Percentiles rank a stretch among this genome's conserved stretches.
phyloP scores from a whole-genome alignment of 495 filamentous ascomycete genomes.

The Lindgomyces ingoldianus region DNA sequence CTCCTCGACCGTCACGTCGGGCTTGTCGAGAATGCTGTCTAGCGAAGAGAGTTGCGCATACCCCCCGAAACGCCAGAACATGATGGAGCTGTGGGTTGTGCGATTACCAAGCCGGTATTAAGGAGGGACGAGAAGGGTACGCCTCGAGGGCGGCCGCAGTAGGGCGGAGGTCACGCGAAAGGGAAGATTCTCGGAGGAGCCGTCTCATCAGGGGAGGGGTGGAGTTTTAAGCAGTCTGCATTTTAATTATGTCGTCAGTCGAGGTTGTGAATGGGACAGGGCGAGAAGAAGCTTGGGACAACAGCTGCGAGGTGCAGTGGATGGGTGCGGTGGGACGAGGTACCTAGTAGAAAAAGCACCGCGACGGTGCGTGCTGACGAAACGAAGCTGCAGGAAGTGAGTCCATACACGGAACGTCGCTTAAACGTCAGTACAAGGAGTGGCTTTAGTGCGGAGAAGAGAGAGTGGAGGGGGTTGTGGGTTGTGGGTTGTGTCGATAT shows the following conservation, averaged over 20 bases:
- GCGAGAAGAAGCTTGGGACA: no score
- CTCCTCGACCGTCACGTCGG: constrained; percentile 91
- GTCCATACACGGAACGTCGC: not conserved
- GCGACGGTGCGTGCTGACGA: not conserved
- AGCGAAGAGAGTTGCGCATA: constrained; percentile 96
- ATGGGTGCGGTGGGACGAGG: not conserved
- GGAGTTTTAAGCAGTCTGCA: constrained; percentile 4
- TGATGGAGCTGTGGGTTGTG: constrained; percentile 53
- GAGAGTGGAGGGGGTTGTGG: not conserved
- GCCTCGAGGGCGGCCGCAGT: constrained; percentile 18
- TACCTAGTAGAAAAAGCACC: constrained; percentile 22
- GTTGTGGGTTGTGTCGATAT: not conserved
- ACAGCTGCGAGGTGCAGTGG: not conserved
- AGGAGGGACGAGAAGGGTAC: constrained; percentile 6
- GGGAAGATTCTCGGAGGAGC: not conserved
- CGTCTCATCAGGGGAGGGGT: constrained; percentile 20
- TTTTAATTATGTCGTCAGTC: not conserved
- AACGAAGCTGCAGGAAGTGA: not conserved
- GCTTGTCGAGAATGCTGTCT: constrained; percentile 93
- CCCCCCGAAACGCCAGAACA: constrained; percentile 99
- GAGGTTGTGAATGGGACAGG: constrained; percentile 5
- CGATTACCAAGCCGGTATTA: constrained; percentile 4
- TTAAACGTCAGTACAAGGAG: not conserved
- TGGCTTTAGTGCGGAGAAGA: constrained; percentile 1
- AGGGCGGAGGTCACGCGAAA: constrained; percentile 25